Conservation (phyloP, 331 rosid species). For the Quercus phellos region DNA sequence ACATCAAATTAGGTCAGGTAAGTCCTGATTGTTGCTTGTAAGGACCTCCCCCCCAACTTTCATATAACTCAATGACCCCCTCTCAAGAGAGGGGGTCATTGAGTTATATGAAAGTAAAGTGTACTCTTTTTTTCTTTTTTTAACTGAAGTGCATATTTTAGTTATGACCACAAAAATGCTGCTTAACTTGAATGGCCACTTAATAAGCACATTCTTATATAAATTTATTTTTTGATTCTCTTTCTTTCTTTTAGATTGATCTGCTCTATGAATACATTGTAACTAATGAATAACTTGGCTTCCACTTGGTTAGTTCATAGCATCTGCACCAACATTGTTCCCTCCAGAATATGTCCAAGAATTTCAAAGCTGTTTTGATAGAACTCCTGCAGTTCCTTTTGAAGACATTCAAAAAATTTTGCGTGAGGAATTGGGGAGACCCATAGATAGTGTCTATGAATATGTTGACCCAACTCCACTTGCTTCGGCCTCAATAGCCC, state of each 20-base stretch:
- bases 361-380: slow-evolving; percentile 92
- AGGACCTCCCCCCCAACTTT: no score
- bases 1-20: slow-evolving; percentile 96
- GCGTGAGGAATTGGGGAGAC: slow-evolving; percentile 70
- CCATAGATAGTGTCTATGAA: slow-evolving; percentile 79
- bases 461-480: slow-evolving; percentile 79
- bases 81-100: not conserved
- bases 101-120: not conserved
- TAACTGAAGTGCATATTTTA: slow-evolving; percentile 3
- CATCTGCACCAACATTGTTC: slow-evolving; percentile 88
- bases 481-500: slow-evolving; percentile 97
- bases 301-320: slow-evolving; percentile 62
- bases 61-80: no score
- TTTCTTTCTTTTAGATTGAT: not conserved
- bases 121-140: not conserved
- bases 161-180: not conserved
- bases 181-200: slow-evolving; percentile 5
- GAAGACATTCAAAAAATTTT: slow-evolving; percentile 65
- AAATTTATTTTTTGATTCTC: slow-evolving; percentile 3
- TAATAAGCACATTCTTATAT: not conserved
- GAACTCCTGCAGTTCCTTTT: slow-evolving; percentile 82
- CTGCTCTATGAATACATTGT: slow-evolving; percentile 1
- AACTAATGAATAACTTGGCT: slow-evolving; percentile 31
- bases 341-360: slow-evolving; percentile 89
- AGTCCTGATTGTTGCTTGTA: not conserved